Conservation (phyloP, 306 rosid species). For the Medicago lupulina region DNA sequence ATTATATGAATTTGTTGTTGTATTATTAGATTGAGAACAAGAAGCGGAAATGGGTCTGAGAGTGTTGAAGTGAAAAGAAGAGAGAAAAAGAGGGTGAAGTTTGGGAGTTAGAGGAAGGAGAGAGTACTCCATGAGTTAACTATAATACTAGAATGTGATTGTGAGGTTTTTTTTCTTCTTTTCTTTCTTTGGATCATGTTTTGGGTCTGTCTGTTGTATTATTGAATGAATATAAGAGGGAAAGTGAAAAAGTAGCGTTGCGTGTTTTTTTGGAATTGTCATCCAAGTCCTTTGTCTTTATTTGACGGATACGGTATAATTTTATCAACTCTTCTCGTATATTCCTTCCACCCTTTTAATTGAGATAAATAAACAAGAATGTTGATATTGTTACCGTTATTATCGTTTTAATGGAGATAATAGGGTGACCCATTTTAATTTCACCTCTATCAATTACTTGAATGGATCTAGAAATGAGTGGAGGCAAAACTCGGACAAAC, state of each 20-base stretch:
- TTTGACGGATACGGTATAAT: neutral
- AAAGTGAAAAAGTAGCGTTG: neutral
- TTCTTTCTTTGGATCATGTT: neutral
- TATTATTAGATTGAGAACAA: slow-evolving; percentile 27
- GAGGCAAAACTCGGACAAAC: no score
- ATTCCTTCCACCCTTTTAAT: no score
- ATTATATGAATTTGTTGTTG: slow-evolving; percentile 11
- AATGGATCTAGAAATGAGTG: no score
- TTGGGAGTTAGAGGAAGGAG: slow-evolving; percentile 44
- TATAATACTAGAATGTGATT: neutral
- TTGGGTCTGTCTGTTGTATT: neutral
- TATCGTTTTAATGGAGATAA: no score
- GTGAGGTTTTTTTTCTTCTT: no score
- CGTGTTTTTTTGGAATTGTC: neutral
- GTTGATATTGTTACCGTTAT: no score
- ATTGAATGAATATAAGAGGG: neutral
- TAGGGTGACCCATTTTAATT: no score
- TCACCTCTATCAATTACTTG: no score
- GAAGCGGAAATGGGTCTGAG: slow-evolving; percentile 25
- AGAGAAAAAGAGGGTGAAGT: no score
- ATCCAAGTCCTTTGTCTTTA: no score
- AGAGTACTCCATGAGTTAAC: slow-evolving; percentile 53
- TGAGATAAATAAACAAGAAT: no score
- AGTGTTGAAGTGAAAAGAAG: slow-evolving; percentile 6
- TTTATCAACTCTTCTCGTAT: slow-evolving; percentile 9